Base-by-base conservation (phyloP, 106 monocot genomes). In the Acanthochlamys bracteata region DNA sequence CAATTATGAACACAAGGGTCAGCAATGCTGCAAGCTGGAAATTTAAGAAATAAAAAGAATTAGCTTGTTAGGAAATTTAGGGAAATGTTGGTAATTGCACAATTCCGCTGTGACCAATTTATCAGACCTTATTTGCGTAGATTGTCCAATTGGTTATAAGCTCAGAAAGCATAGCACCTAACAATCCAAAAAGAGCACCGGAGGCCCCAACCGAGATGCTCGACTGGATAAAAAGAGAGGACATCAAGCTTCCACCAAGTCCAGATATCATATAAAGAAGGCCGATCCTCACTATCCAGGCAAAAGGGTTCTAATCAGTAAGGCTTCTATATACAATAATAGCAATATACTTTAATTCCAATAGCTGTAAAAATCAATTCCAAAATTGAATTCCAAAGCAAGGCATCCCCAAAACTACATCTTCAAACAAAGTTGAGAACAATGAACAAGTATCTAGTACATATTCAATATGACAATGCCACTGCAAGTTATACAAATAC, bases 71-170 rank as follows among this genome's bases (percentile, higher is more conserved):
- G 15, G 12, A 33, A 40, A 24, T 8, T 58, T 10, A 58, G 9
- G 25, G 20, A 51, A 12, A 27, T 39, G n/a, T 23, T 25, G 43
- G 15, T 8, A 42, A 10, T 4, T 14, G 25, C 1, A 41, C 11
- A 1, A 9, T 45, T 45, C 10, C 17, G 7, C 33, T 24, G 25
- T 3, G 7, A 42, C 25, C 13, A 24, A 42, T 46, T 54, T 23
- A 46, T 0, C 9, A 43, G 53, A 83, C 83, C 83, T 83, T 83
- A 67, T 79, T 78, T 27, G 63, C 72, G 57, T 83, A 83, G 17
- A 83, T 78, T 54, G 83, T 78, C 83, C 83, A 83, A 60, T 83
- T 83, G 42, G 72, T 83, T 25, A 83, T 78, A 55, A 83, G 78
- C 39, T 79, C 79, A 13, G 79, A 79, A 73, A 79, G 79, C 79